Base-by-base conservation (phyloP, 441 rosid species). In the Kokia cookei region DNA sequence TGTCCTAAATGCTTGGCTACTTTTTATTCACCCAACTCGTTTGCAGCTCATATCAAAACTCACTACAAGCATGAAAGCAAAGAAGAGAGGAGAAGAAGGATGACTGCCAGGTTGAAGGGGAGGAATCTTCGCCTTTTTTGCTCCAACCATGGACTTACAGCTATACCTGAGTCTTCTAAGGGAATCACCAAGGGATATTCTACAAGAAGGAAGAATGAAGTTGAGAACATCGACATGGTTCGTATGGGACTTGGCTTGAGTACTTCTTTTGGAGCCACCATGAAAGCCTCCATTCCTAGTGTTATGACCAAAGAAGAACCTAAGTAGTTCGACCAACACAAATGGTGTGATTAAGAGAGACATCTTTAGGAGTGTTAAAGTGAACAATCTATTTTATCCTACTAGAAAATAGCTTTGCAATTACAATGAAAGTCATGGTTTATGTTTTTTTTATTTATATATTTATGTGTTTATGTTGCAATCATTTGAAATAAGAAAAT, bases 81-180 rank as follows among this genome's bases (percentile, higher is more conserved):
- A 14, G 79, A 13, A 0, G 73, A 78, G 43, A 84, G 66, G 73
- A 74, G 29, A 73, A 72, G 27, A 53, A 83, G 83, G 26, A 73
- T 68, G 3, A 45, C 45, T 3, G 78, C 78, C 3, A 83, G 72
- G 74, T 24, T 35, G 75, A 69, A 48, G 35, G 65, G 27, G 7
- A 71, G 40, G 35, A 9, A 54, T 26, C 72, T 67, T 13, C 68
- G 13, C 24, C 69, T 69, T 7, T 3, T 40, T 24, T 5, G 17
- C 4, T 27, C 70, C 2, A 5, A 2, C 1, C 35, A 72, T 19
- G 73, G 75, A 10, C 43, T 80, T 13, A 58, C 60, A 0, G 5
- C 42, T 0, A 11, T 59, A 60, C 73, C 60, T 14, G 24, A 27
- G 14, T 17, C 67, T 9, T 63, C 19, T 7, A 62, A 15, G 6